Base-by-base conservation (phyloP, 2,329 filamentous ascomycete species). In the Diaporthe ilicicola region DNA sequence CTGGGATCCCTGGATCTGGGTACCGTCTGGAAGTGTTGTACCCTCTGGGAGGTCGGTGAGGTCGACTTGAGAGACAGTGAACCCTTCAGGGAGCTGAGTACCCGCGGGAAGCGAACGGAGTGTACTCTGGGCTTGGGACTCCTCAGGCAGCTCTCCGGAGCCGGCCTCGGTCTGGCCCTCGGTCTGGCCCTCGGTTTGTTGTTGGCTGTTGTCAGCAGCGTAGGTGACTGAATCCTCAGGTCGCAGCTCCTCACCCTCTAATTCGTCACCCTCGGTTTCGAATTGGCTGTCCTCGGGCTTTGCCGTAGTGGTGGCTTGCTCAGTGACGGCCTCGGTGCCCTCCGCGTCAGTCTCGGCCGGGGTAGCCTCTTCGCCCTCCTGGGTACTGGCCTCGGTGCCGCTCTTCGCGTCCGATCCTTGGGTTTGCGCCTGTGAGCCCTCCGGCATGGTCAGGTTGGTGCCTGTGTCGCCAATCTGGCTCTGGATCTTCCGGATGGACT, bases 181-280 rank as follows among this genome's bases (percentile, higher is more conserved):
- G 4, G 46, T 32, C 34, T 67, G 50, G 13, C 69, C 69, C 42
- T 66, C 61, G 24, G 62, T 53, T 22, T 32, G 42, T 15, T 37
- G 50, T 37, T 66, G 71, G 46, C 64, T 69, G 56, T 73, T 69
- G 65, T 73, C 71, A 68, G 71, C 71, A 42, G 71, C 71, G 65
- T 73, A 70, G 64, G 71, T 73, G 64, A 73, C 55, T 4, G 71
- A 73, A 37, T 73, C 71, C 34, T 73, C 71, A 44, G 71, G 71
- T 27, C 69, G 56, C 6, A 73, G 51, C 59, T 73, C 71, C 34
- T 66, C 56, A 29, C 44, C 68, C 9, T 69, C 66, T 32, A 56
- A 39, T 44, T 22, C 56, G 54, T 68, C 55, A 22, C 50, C 67
- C 50, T 53, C 54, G 48, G 50, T 69, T 53, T 37, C 54, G n/a